Evolutionary conservation across 768 basidiomycete species (phyloP).

Genomic region (Stropharia rugosoannulata): DNA sequence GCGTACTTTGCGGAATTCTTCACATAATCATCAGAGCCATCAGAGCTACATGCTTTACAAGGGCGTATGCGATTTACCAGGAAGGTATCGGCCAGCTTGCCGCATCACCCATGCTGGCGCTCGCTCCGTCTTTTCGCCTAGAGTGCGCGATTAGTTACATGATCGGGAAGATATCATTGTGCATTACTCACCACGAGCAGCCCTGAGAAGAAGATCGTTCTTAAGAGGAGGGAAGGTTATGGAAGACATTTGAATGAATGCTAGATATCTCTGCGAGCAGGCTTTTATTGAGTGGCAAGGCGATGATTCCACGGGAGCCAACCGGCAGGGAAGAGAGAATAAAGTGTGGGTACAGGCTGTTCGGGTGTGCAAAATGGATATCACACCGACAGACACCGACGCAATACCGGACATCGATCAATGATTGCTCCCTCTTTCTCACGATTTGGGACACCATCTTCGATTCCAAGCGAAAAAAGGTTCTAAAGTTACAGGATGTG

Average conservation of each 20-base stretch:
- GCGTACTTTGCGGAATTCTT: constrained; percentile 90
- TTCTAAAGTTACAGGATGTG: too few relatives aligned
- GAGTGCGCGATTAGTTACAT: constrained; percentile 3
- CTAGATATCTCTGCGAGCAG: neutral
- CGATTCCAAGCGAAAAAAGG: too few relatives aligned
- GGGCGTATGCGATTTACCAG: constrained; percentile 53
- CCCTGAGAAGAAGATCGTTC: constrained; percentile 89
- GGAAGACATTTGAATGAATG: constrained; percentile 30
- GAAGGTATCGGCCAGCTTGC: constrained; percentile 93
- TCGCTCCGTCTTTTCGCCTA: constrained; percentile 83
- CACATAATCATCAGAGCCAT: constrained; percentile 13
- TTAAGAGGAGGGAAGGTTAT: constrained; percentile 67
- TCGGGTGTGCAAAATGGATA: constrained; percentile 9
- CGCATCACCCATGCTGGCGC: constrained; percentile 99
- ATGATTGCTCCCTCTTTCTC: constrained; percentile 9
- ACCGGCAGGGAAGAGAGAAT: constrained; percentile 10
- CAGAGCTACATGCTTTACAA: constrained; percentile 7
- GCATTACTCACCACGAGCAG: constrained; percentile 64
- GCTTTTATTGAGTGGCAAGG: constrained; percentile 8
- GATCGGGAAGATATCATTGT: neutral
- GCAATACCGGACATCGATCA: constrained; percentile 11
- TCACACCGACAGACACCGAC: constrained; percentile 1
- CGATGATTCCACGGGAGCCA: constrained; percentile 17
- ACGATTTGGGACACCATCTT: neutral
- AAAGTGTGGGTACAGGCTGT: constrained; percentile 7